Base-by-base conservation (phyloP, 2,329 filamentous ascomycete species). In the Penicillium sp. region DNA sequence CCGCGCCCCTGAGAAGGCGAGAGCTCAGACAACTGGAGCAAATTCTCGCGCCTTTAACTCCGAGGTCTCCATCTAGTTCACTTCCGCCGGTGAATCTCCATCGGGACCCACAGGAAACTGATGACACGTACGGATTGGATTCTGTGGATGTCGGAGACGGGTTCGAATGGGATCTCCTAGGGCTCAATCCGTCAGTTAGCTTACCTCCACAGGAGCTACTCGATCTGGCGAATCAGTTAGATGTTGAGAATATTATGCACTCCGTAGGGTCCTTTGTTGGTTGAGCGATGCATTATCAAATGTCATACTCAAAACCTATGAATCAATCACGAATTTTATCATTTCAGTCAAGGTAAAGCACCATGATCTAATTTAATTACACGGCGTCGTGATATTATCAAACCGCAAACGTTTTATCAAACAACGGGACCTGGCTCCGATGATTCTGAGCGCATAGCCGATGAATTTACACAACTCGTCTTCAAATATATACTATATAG, bases 1-100 rank as follows among this genome's bases (percentile, higher is more conserved):
- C 77, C 0, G 77, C 78, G 3, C 77, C 76, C 0, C 58, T 80
- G 0, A 68, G 78, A 2, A 76, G 73, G 38, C 69, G 73, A 1
- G 78, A 79, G 16, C 68, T 79, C 0, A 69, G 67, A n/a, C 76
- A 77, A 43, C 62, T 79, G 3, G 76, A 79, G 42, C 72, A 75
- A 4, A 76, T 75, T 25, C 60, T 78, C 46, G 72, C 73, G 26
- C 75, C 72, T 3, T 61, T 77, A 3, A 78, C 74, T 1, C 75
- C 76, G 0, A 64, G 58, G 3, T 60, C 63, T 10, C 60, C 63
- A 6, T 58, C 48, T 19, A 40, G 46, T 7, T 54, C 49, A 11
- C 25, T 62, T 16, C 61, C 61, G 8, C 48, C 61, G 14, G 46
- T 55, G 0, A 37, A 40, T 26, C 8, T 56, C 6, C 46, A 61